phyloP scores from a whole-genome alignment of 768 basidiomycete species.

The Lactifluus volemus region DNA sequence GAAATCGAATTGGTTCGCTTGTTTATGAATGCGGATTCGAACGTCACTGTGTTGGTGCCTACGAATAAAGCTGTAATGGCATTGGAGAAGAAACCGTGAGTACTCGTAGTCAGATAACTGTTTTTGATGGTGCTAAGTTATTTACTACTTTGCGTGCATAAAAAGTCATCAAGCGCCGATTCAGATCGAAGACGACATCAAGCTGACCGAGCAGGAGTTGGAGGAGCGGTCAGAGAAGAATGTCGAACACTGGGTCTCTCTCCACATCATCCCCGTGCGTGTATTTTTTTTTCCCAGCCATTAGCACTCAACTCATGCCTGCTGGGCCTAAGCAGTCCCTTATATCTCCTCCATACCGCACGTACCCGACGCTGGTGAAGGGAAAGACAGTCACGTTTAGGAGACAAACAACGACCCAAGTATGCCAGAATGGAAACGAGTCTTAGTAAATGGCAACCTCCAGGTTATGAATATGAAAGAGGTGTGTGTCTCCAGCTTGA shows the following conservation, averaged over 20 bases:
- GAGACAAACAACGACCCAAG: slow-evolving; percentile 29
- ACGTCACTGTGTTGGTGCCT: slow-evolving; percentile 64
- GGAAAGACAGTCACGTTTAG: slow-evolving; percentile 50
- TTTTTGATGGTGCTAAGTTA: not conserved
- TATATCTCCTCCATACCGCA: slow-evolving; percentile 35
- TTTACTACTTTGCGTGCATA: not conserved
- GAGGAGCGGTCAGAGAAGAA: slow-evolving; percentile 53
- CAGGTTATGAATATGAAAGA: slow-evolving; percentile 52
- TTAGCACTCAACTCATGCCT: not conserved
- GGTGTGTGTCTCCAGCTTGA: slow-evolving; percentile 31
- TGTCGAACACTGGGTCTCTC: slow-evolving; percentile 72
- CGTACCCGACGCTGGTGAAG: slow-evolving; percentile 51
- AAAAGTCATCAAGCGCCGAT: slow-evolving; percentile 53
- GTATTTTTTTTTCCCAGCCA: not conserved
- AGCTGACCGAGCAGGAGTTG: slow-evolving; percentile 60
- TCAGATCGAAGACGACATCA: slow-evolving; percentile 34
- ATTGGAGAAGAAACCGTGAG: slow-evolving; percentile 74
- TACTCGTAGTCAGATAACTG: not conserved
- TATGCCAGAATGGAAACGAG: slow-evolving; percentile 48
- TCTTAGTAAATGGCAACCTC: slow-evolving; percentile 46
- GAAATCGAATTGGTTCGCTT: slow-evolving; percentile 53
- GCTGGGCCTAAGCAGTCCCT: slow-evolving; percentile 34
- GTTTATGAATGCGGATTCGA: slow-evolving; percentile 29
- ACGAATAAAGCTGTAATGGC: slow-evolving; percentile 87
- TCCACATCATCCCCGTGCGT: slow-evolving; percentile 76